Percentiles rank a stretch among this genome's conserved stretches.
These are phyloP conservation scores for Paracoccidioides lutzii DNA, from an alignment of 2,329 filamentous ascomycete genomes.

Conservation along the genomic window DNA sequence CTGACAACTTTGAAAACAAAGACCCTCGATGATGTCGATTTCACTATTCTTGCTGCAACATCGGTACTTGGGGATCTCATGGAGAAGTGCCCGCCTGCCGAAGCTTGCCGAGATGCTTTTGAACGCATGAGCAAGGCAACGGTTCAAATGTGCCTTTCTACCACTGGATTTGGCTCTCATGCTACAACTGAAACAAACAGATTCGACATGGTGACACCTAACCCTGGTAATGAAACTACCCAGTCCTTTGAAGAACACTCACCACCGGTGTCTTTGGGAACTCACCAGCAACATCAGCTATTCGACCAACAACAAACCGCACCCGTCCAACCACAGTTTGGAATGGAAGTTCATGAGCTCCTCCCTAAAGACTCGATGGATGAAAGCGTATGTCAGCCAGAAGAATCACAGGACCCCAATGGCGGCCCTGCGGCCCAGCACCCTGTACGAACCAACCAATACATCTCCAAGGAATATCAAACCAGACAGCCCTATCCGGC, in stretches of 20 bases:
- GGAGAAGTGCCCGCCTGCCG: constrained; percentile 86
- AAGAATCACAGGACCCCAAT: not conserved
- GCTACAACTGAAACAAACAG: not conserved
- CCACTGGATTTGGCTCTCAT: constrained; percentile 57
- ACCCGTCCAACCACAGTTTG: not conserved
- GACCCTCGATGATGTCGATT: constrained; percentile 93
- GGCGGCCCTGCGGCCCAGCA: not conserved
- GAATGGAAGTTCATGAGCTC: not conserved
- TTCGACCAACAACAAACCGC: not conserved
- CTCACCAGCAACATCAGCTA: not conserved
- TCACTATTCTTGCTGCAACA: constrained; percentile 83
- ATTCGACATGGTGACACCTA: not conserved
- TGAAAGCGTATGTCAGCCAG: not conserved
- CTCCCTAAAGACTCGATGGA: not conserved
- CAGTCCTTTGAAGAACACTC: not conserved
- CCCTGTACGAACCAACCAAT: not conserved
- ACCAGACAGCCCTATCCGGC: not conserved
- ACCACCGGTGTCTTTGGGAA: not conserved
- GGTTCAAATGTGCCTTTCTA: constrained; percentile 84
- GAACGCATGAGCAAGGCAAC: constrained; percentile 91
- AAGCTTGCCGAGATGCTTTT: constrained; percentile 89
- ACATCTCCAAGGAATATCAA: not conserved
- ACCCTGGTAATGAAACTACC: not conserved
- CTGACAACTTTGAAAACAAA: constrained; percentile 15
- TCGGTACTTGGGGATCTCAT: constrained; percentile 86